phyloP scores from a whole-genome alignment of 139 green algal genomes.

The Axilococcus clingmanii region DNA sequence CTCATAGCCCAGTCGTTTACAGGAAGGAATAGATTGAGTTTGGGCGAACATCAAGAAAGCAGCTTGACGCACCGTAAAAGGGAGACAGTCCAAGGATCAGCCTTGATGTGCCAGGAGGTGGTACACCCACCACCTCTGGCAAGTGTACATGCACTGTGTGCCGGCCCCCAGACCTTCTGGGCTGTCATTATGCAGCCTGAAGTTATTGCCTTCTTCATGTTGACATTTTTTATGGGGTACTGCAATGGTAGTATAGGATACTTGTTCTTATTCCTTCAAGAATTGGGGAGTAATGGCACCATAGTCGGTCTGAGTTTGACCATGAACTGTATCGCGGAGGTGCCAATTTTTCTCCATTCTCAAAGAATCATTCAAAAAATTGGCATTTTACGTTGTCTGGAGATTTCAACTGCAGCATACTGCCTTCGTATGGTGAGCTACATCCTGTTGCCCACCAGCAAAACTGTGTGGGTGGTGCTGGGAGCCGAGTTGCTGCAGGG shows the following conservation, averaged over 20 bases:
- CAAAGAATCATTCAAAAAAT: conserved; percentile 8
- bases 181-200: conserved; percentile 1
- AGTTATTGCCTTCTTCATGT: conserved; percentile 9
- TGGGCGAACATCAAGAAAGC: no score
- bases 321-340: conserved; percentile 14
- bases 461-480: conserved; percentile 28
- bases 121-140: background rate
- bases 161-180: conserved; percentile 4
- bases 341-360: conserved; percentile 14
- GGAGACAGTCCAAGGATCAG: background rate
- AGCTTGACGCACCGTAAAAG: background rate
- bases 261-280: conserved; percentile 19
- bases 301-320: conserved; percentile 19
- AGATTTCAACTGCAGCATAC: conserved; percentile 12
- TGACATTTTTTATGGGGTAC: conserved; percentile 12
- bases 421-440: conserved; percentile 12
- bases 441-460: conserved; percentile 7
- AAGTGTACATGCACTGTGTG: background rate
- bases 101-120: background rate
- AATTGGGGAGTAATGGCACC: conserved; percentile 10
- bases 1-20: no score
- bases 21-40: no score
- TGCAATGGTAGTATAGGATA: conserved; percentile 7
- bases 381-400: conserved; percentile 4
- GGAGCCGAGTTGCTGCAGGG: conserved; percentile 32